A percentile compares a stretch with the other conserved stretches of the same genome.
Conservation (phyloP, 805 yeast genomes). For the Barnettozyma sucrosica region DNA sequence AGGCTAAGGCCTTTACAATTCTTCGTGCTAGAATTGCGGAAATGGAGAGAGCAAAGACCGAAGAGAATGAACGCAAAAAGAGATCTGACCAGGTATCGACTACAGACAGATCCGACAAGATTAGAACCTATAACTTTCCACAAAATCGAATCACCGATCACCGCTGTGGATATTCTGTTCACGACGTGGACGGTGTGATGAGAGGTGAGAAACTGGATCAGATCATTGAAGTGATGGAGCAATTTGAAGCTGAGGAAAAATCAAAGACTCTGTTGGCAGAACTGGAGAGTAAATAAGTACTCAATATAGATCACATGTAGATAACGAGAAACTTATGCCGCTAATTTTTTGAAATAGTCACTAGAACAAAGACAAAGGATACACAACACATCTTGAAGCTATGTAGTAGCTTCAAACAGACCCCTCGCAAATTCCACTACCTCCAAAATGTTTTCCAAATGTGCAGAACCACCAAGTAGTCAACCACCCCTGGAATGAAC, state of each 20-base stretch:
- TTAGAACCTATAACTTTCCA: slow-evolving; percentile 88
- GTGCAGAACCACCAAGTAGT: no score
- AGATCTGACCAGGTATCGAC: slow-evolving; percentile 81
- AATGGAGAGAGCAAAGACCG: slow-evolving; percentile 57
- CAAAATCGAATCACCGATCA: slow-evolving; percentile 94
- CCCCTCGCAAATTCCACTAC: no score
- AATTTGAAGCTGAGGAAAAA: slow-evolving; percentile 39
- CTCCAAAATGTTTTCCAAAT: no score
- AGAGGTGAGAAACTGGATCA: slow-evolving; percentile 53
- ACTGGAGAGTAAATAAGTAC: slow-evolving; percentile 7
- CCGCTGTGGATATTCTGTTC: slow-evolving; percentile 74
- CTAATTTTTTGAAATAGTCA: background rate
- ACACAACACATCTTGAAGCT: no score
- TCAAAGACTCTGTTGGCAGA: slow-evolving; percentile 28
- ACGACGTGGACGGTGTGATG: slow-evolving; percentile 66
- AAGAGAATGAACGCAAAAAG: slow-evolving; percentile 56
- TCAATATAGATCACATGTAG: background rate
- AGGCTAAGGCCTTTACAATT: slow-evolving; percentile 84
- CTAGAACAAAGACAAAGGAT: background rate
- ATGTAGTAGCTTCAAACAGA: no score
- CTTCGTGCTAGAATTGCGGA: slow-evolving; percentile 83
- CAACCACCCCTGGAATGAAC: no score
- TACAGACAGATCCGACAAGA: slow-evolving; percentile 88
- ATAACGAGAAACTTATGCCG: background rate
- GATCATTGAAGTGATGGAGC: slow-evolving; percentile 47